Percentiles rank a stretch among this genome's conserved stretches.
Conservation (phyloP, 176 grass and related monocot genomes). For the Hsuehochloa calcarea region DNA sequence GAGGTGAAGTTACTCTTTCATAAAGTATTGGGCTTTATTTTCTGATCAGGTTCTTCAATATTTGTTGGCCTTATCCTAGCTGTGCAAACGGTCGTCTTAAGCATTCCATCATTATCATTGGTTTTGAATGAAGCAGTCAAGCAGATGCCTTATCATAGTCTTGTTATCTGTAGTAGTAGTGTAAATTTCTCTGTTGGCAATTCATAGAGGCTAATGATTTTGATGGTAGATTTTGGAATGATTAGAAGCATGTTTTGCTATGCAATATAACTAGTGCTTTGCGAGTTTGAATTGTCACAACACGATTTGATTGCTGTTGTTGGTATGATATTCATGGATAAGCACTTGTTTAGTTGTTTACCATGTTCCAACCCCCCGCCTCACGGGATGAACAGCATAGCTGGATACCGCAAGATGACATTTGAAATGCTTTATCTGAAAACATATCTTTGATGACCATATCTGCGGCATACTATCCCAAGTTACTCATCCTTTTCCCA, state of each 20-base stretch:
- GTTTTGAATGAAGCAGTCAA: no score
- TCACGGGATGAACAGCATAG: no score
- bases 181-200: background rate
- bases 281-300: constrained; percentile 16
- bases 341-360: background rate
- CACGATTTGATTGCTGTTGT: background rate
- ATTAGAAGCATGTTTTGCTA: constrained; percentile 6
- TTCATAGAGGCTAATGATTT: background rate
- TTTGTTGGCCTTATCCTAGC: background rate
- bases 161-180: no score
- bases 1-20: constrained; percentile 54
- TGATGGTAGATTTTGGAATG: background rate
- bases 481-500: background rate
- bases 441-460: no score
- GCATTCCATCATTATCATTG: background rate
- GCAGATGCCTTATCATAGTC: no score
- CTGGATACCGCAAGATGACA: no score
- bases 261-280: background rate
- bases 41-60: background rate
- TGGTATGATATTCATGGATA: constrained; percentile 6
- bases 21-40: background rate
- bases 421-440: no score
- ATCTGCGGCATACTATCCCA: background rate
- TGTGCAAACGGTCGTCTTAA: constrained; percentile 16
- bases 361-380: no score